Base-by-base conservation (phyloP, 129 eudicot species). In the Pseudognaphalium luteoalbum region DNA sequence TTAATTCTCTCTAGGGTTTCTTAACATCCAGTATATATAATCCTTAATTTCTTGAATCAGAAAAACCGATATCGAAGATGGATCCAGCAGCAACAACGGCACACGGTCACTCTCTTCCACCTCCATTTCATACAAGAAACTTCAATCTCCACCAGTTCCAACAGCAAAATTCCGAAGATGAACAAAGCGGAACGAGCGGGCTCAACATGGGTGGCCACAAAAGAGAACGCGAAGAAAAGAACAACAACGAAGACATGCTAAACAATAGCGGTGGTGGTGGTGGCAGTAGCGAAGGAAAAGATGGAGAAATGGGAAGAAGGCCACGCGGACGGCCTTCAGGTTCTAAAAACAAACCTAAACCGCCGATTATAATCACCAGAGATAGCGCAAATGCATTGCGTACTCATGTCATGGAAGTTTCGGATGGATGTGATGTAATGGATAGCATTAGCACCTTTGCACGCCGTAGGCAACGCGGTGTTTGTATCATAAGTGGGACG, bases 301-400 rank as follows among this genome's bases (percentile, higher is more conserved):
- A 79, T 20, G 88, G 82, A 0, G 96, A 88, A 58, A 81, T 81
- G 72, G 77, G 81, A 17, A 79, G 97, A 71, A 72, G 94, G 64
- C 92, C 97, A 2, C 68, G 93, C 6, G 97, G 97, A 4, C 83
- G 97, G 8, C 97, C 97, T 0, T 86, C 96, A 0, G 96, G 96
- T 37, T 89, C 96, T 0, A 89, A 89, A 75, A 89, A 89, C 78
- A 89, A 89, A 61, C 96, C 91, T 0, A 87, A 89, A 61, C 96
- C 91, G 0, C 96, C 96, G 7, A 89, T 89, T 77, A 89, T 89
- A 70, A 89, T 89, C 79, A 86, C 89, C 1, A 68, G 91, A 0
- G 96, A 89, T 74, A 88, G 97, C 71, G 87, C 93, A 3, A 88
- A 91, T 66, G 93, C 94, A 3, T 89, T 91, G 0, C 88, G 97